Conservation (phyloP, 202 grass and related monocot species). For the Cymbopogon flexuosus region DNA sequence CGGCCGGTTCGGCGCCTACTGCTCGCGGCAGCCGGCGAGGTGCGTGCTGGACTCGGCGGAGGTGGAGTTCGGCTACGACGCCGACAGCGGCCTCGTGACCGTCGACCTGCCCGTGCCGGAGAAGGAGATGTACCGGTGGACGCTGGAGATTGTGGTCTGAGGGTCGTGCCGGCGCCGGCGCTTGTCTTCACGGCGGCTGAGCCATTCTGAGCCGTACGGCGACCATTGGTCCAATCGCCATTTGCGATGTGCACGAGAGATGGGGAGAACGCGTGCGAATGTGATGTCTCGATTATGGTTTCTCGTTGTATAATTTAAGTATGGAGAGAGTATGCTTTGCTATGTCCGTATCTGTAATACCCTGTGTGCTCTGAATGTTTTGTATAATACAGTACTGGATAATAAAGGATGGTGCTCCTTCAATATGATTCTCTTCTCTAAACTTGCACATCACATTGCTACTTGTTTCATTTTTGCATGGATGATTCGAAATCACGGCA, state of each 20-base stretch:
- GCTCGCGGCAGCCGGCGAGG: slow-evolving; percentile 44
- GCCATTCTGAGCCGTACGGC: not conserved
- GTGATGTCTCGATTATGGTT: not conserved
- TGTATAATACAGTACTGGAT: not conserved
- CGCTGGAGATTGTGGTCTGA: slow-evolving; percentile 46
- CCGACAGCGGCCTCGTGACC: slow-evolving; percentile 35
- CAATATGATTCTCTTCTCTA: not conserved
- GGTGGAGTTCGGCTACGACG: slow-evolving; percentile 47
- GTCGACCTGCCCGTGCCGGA: slow-evolving; percentile 51
- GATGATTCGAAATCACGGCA: not conserved
- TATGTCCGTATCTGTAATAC: not conserved
- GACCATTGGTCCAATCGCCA: not conserved
- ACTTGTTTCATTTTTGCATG: not conserved
- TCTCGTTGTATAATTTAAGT: not conserved
- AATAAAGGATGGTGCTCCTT: slow-evolving; percentile 40
- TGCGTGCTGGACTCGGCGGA: slow-evolving; percentile 49
- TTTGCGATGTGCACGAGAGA: not conserved
- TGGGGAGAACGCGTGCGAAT: not conserved
- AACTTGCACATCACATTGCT: not conserved
- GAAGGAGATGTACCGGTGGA: slow-evolving; percentile 55
- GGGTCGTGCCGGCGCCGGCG: not conserved
- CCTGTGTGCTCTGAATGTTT: not conserved
- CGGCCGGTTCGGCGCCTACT: slow-evolving; percentile 78
- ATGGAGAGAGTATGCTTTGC: slow-evolving; percentile 19
- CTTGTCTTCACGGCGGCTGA: not conserved